Evolutionary conservation across 2,329 filamentous ascomycete genomes (phyloP).

Genomic region (Gaeumannomyces sp.): DNA sequence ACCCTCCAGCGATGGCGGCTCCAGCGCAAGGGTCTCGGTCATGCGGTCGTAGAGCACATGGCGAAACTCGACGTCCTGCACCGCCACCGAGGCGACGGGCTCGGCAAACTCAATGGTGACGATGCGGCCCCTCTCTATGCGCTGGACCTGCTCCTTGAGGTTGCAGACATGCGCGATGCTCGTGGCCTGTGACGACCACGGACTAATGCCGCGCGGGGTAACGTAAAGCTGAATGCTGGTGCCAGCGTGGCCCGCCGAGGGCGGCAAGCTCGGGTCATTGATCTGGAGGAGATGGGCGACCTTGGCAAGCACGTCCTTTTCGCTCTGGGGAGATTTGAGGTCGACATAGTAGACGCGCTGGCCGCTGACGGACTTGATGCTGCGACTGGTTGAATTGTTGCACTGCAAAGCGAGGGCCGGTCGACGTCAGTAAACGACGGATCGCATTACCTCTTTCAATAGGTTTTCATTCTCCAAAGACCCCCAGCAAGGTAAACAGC

Average conservation of each 20-base stretch:
- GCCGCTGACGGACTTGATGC: slow-evolving; percentile 40
- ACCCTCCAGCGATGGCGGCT: slow-evolving; percentile 59
- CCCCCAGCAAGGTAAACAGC: not conserved
- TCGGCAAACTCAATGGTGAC: slow-evolving; percentile 61
- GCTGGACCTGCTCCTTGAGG: slow-evolving; percentile 60
- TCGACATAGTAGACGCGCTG: slow-evolving; percentile 63
- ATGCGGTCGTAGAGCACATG: slow-evolving; percentile 87
- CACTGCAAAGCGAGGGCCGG: not conserved
- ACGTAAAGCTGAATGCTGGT: slow-evolving; percentile 52
- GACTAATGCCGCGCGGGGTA: slow-evolving; percentile 79
- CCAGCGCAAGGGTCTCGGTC: slow-evolving; percentile 73
- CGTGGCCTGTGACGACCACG: slow-evolving; percentile 96
- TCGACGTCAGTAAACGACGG: not conserved
- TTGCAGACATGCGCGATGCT: slow-evolving; percentile 91
- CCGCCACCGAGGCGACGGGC: slow-evolving; percentile 38
- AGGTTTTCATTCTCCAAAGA: not conserved
- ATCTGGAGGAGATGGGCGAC: slow-evolving; percentile 40
- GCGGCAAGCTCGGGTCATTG: slow-evolving; percentile 23
- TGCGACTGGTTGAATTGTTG: slow-evolving; percentile 23
- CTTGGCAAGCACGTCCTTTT: slow-evolving; percentile 34
- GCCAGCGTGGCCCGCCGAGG: slow-evolving; percentile 33
- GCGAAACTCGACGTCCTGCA: slow-evolving; percentile 47
- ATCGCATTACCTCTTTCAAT: not conserved
- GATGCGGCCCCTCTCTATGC: slow-evolving; percentile 81
- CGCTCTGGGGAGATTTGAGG: slow-evolving; percentile 38